Evolutionary conservation across 768 basidiomycete genomes (phyloP), one percentile per base, ranked within the genome.

Genomic region (Vishniacozyma victoriae): DNA sequence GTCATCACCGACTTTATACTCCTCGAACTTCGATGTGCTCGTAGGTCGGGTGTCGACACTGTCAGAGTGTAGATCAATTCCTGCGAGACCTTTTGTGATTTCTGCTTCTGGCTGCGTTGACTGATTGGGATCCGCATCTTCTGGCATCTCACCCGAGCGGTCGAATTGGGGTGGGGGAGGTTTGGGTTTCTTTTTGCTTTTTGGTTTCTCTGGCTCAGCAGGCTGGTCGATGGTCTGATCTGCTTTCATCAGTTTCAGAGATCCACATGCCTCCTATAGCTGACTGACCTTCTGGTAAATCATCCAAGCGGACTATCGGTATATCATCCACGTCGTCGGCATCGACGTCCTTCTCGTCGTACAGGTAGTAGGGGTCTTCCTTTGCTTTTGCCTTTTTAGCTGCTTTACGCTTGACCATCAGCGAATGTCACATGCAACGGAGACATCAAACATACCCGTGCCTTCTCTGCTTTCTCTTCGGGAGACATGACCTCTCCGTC

Each of bases 321-420:
- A 97, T 96, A 7, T 83, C 80, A 59, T 95, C 90, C n/a, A 95
- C 57, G 63, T 95, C 88, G 12, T 80, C 78, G 13, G 55, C 64
- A 0, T 56, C 51, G 11, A 41, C 52, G 7, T 55, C 62, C 33
- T 57, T 54, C 27, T 55, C 48, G 55, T 87, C 85, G 31, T 82
- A 77, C 55, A 95, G 82, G 71, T 95, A 92, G 73, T 90, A 95
- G 3, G 92, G 91, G 65, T 97, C 90, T 54, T 89, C 86, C 33
- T 80, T 80, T 54, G 83, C 76, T 50, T 83, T 80, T 41, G 84
- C 89, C 40, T 82, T 73, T 24, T 87, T 78, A 57, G 86, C 87
- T 22, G 80, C 82, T 57, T 82, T 83, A 37, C 80, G 78, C 90
- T 95, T 58, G 27, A 24, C 9, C 23, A 26, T 12, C n/a, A 26